These are phyloP conservation scores for Acanthamoeba sp. DNA, from an alignment of 208 protist genomes.

Conservation along the genomic window DNA sequence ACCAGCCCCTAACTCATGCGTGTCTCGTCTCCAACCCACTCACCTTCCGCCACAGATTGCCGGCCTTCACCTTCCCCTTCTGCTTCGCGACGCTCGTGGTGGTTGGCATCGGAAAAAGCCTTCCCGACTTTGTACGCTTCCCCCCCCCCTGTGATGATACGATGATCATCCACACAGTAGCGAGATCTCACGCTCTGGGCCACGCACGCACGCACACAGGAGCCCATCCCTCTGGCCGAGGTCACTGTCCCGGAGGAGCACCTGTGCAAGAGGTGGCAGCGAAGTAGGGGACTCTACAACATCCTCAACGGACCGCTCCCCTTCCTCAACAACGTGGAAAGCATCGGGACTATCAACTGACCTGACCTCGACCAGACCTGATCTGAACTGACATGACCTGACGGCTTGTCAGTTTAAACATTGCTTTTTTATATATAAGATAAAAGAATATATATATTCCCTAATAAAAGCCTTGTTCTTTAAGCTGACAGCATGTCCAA, in stretches of 20 bases:
- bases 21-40: no score
- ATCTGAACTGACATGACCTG: no score
- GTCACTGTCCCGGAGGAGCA: neutral
- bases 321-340: neutral
- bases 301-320: neutral
- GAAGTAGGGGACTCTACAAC: neutral
- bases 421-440: no score
- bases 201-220: neutral
- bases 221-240: neutral
- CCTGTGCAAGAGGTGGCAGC: conserved; percentile 27
- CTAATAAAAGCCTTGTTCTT: no score
- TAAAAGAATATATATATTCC: no score
- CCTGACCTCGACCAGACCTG: no score
- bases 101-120: neutral
- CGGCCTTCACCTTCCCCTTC: conserved; percentile 59
- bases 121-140: conserved; percentile 1
- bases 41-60: no score
- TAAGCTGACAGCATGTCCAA: no score
- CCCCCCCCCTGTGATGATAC: neutral
- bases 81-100: conserved; percentile 10
- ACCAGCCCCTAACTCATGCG: no score
- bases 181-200: no score
- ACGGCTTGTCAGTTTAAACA: no score
- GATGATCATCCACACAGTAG: neutral
- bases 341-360: neutral